Conservation (phyloP, 2,329 filamentous ascomycete species). For the Pseudogymnoascus verrucosus region DNA sequence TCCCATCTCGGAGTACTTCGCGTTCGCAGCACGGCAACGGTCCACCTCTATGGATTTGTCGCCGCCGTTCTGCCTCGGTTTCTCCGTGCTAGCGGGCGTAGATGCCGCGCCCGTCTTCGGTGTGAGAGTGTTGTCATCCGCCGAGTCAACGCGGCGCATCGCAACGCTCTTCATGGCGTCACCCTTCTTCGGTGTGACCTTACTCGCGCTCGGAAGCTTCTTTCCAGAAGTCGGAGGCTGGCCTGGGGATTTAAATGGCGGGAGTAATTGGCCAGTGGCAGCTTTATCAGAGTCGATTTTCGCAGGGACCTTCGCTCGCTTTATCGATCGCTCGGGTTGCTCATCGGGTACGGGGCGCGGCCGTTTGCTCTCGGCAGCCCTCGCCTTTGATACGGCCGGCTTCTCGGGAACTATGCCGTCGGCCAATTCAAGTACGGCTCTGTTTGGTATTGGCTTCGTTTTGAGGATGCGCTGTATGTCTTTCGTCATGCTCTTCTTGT, state of each 20-base stretch:
- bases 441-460: constrained; percentile 16
- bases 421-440: constrained; percentile 9
- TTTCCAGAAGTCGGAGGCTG: neutral
- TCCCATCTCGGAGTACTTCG: constrained; percentile 16
- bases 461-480: constrained; percentile 23
- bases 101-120: constrained; percentile 28
- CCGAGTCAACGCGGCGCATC: constrained; percentile 31
- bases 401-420: neutral
- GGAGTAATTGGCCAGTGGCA: neutral
- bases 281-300: neutral
- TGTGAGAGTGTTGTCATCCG: constrained; percentile 33
- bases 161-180: constrained; percentile 22
- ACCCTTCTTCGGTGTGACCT: constrained; percentile 33
- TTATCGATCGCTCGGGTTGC: neutral
- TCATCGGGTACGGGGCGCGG: neutral
- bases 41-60: constrained; percentile 14
- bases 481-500: constrained; percentile 21
- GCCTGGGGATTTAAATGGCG: neutral
- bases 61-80: constrained; percentile 23
- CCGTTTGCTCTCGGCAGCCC: neutral
- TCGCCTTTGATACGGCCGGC: neutral
- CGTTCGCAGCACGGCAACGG: constrained; percentile 13
- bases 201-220: neutral
- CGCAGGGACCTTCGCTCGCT: neutral
- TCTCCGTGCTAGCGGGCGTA: constrained; percentile 26